Evolutionary conservation across 441 rosid genomes (phyloP).

Genomic region (Biscutella laevigata): DNA sequence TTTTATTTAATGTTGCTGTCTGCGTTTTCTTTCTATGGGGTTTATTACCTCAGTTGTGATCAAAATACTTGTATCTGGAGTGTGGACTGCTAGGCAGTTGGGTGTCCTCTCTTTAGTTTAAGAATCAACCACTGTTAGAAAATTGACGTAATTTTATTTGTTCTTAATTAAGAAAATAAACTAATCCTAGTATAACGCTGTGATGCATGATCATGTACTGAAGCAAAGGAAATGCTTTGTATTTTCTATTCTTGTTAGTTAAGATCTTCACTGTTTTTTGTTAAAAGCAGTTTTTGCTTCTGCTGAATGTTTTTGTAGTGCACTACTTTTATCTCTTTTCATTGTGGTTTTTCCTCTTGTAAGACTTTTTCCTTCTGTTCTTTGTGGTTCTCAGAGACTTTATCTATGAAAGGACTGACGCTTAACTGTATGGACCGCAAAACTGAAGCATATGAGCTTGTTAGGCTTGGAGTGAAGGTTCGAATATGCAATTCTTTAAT

Average conservation of each 20-base stretch:
- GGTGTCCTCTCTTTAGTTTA: not conserved
- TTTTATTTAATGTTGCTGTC: not conserved
- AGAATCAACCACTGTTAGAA: not conserved
- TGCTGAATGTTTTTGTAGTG: not conserved
- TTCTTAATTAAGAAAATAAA: not conserved
- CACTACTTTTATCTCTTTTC: not conserved
- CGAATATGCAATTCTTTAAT: slow-evolving; percentile 16
- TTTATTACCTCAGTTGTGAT: not conserved
- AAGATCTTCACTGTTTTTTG: slow-evolving; percentile 1
- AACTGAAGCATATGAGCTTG: slow-evolving; percentile 96
- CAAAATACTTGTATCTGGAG: not conserved
- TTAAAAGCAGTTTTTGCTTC: slow-evolving; percentile 2
- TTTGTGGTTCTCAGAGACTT: slow-evolving; percentile 60
- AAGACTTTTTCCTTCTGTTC: slow-evolving; percentile 1
- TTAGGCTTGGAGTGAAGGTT: slow-evolving; percentile 92
- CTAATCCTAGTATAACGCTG: not conserved
- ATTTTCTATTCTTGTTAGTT: not conserved
- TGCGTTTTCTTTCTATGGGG: not conserved
- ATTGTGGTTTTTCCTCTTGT: not conserved
- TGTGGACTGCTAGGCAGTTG: not conserved
- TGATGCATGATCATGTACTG: slow-evolving; percentile 3
- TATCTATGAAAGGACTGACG: slow-evolving; percentile 98
- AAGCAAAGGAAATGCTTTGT: slow-evolving; percentile 1
- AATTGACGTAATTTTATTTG: not conserved
- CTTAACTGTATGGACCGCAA: slow-evolving; percentile 99